Percentiles rank a stretch among this genome's conserved stretches.
Evolutionary conservation across 495 filamentous ascomycete genomes (phyloP).

Genomic region (Hyaloscypha bicolor): DNA sequence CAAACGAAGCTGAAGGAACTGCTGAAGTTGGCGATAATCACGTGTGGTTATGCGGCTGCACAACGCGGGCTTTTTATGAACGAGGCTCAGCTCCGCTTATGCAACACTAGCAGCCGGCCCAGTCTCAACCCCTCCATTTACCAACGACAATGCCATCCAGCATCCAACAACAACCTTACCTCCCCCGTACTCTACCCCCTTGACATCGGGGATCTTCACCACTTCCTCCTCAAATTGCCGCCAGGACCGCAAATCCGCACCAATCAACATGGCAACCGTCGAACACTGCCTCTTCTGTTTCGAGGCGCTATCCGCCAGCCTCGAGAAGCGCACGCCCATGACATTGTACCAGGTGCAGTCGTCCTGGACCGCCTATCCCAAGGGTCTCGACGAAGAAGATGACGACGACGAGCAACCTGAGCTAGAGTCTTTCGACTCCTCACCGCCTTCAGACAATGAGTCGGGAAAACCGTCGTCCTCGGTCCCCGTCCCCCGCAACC

Average conservation of each 20-base stretch:
- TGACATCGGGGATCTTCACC: not conserved
- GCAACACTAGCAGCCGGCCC: not conserved
- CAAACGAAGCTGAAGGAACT: not conserved
- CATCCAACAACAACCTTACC: not conserved
- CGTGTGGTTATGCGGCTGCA: constrained; percentile 7
- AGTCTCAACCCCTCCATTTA: constrained; percentile 2
- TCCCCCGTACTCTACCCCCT: not conserved
- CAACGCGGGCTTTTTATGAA: not conserved
- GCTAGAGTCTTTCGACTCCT: not conserved
- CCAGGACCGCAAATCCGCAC: constrained; percentile 1
- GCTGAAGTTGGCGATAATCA: not conserved
- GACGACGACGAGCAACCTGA: constrained; percentile 43
- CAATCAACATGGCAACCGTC: constrained; percentile 68
- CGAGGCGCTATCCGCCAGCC: constrained; percentile 71
- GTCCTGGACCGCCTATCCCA: constrained; percentile 63
- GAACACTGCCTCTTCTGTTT: constrained; percentile 92
- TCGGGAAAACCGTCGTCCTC: constrained; percentile 22
- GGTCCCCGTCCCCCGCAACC: constrained; percentile 36
- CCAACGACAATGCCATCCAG: not conserved
- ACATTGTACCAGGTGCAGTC: constrained; percentile 67
- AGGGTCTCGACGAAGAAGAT: constrained; percentile 37
- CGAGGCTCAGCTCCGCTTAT: not conserved
- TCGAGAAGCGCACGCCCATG: constrained; percentile 55
- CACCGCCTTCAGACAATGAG: constrained; percentile 5
- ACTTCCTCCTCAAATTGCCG: not conserved